Evolutionary conservation across 2,329 filamentous ascomycete genomes (phyloP).

Genomic region (Monilinia vaccinii-corymbosi): DNA sequence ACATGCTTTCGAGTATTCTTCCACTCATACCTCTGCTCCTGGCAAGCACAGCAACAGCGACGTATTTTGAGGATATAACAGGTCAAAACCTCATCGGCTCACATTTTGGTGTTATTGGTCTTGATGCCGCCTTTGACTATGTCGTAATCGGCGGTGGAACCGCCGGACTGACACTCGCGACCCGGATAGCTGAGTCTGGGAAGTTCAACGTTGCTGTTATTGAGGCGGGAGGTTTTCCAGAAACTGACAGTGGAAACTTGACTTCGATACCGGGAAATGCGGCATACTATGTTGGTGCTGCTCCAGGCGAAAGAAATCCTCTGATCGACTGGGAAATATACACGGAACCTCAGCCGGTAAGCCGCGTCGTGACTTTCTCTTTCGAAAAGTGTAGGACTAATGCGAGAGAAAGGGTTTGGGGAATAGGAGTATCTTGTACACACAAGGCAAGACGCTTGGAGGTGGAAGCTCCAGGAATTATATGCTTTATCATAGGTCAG

Average conservation of each 20-base stretch:
- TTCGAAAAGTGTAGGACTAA: too few species aligned
- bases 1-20: too few species aligned
- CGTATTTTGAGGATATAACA: too few species aligned
- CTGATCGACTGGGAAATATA: constrained; percentile 13
- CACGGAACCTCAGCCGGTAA: constrained; percentile 8
- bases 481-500: too few species aligned
- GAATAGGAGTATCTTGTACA: neutral
- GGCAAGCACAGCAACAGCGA: too few species aligned
- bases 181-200: constrained; percentile 10
- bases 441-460: too few species aligned
- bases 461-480: too few species aligned
- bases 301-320: neutral
- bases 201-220: constrained; percentile 13
- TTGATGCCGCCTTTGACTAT: neutral
- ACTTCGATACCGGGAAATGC: neutral
- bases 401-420: neutral
- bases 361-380: neutral
- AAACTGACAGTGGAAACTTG: constrained; percentile 12
- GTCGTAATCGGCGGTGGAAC: constrained; percentile 15
- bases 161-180: constrained; percentile 12
- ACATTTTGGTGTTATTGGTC: neutral
- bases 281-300: neutral
- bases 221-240: constrained; percentile 16
- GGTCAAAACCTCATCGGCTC: too few species aligned
- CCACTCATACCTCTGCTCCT: too few species aligned